These are phyloP conservation scores for Acer yangbiense DNA, from an alignment of 345 rosid species.

Conservation along the genomic window DNA sequence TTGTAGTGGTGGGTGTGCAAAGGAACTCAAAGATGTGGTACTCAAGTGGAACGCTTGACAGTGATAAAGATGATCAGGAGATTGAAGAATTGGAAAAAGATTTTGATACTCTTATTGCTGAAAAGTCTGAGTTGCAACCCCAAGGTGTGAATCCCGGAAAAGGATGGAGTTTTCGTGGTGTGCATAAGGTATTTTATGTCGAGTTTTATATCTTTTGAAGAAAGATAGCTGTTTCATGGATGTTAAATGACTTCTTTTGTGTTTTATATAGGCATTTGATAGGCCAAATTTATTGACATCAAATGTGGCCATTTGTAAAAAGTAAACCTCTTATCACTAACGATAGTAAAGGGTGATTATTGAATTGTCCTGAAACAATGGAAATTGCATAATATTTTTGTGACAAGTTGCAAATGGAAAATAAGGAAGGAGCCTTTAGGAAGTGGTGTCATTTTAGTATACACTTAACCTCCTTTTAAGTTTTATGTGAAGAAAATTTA, in stretches of 20 bases:
- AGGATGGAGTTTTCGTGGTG: constrained; percentile 96
- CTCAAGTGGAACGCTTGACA: constrained; percentile 30
- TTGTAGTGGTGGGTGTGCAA: constrained; percentile 33
- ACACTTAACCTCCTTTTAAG: not conserved
- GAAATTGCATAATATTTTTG: not conserved
- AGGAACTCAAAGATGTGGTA: constrained; percentile 40
- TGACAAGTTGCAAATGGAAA: not conserved
- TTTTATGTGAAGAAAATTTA: not conserved
- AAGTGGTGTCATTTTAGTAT: not conserved
- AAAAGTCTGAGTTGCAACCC: constrained; percentile 57
- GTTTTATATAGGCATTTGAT: not conserved
- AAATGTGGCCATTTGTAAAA: not conserved
- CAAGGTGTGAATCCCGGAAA: constrained; percentile 90
- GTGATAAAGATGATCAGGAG: constrained; percentile 31
- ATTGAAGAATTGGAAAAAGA: constrained; percentile 35
- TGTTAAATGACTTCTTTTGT: not conserved
- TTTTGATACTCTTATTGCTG: constrained; percentile 38
- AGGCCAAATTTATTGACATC: not conserved
- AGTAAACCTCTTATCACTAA: not conserved
- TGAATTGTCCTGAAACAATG: not conserved
- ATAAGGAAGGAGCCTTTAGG: not conserved
- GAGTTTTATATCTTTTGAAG: not conserved
- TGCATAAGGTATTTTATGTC: constrained; percentile 64
- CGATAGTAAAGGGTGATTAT: not conserved
- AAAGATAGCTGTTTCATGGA: not conserved